A percentile compares a stretch with the other conserved stretches of the same genome.
Conservation (phyloP, 306 rosid genomes). For the Inga laurina region DNA sequence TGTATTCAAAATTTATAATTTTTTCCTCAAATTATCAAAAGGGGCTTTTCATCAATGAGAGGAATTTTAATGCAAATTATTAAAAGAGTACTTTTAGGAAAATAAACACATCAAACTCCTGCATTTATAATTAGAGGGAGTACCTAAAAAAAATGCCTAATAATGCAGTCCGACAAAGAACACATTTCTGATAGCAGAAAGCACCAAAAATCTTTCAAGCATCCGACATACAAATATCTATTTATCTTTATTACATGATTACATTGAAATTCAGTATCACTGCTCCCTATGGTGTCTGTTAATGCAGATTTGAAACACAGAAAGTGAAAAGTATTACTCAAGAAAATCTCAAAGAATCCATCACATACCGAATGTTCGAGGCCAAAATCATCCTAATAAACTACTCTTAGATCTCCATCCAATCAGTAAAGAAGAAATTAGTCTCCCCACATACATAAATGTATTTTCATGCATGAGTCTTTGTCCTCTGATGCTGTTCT, state of each 20-base stretch:
- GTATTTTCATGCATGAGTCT: no score
- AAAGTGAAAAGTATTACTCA: not conserved
- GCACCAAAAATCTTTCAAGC: slow-evolving; percentile 1
- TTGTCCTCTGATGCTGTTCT: no score
- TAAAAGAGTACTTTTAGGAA: no score
- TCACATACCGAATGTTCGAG: not conserved
- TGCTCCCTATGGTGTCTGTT: not conserved
- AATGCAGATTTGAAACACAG: not conserved
- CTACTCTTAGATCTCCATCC: not conserved
- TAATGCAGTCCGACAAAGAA: not conserved
- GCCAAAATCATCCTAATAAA: not conserved
- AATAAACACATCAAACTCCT: no score
- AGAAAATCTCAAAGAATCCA: not conserved
- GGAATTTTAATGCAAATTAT: no score
- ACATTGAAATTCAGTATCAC: not conserved
- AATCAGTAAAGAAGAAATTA: not conserved
- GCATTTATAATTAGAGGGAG: no score
- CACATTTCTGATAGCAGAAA: not conserved
- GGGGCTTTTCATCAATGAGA: no score
- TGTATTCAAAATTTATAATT: no score
- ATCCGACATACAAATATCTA: not conserved
- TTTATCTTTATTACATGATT: not conserved
- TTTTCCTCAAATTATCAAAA: no score
- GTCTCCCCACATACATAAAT: not conserved
- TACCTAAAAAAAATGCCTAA: not conserved